Conservation (phyloP, 2,329 filamentous ascomycete genomes). For the Ustilaginoidea virens region DNA sequence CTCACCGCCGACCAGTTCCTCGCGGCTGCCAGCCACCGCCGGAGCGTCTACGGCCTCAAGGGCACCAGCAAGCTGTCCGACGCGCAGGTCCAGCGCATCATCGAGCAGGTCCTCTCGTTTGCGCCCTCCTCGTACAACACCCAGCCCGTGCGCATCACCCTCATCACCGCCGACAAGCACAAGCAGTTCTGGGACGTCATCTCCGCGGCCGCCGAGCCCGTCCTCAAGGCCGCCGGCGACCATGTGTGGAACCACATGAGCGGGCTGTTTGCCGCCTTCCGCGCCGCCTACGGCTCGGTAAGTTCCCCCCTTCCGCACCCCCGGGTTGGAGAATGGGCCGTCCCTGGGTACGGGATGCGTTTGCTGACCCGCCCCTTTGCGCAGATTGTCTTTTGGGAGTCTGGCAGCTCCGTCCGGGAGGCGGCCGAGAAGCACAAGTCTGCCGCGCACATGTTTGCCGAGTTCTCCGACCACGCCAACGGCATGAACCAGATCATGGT, state of each 20-base stretch:
- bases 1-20: slow-evolving; percentile 12
- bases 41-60: slow-evolving; percentile 52
- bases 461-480: slow-evolving; percentile 60
- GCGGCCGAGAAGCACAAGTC: slow-evolving; percentile 49
- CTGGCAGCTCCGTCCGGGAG: slow-evolving; percentile 46
- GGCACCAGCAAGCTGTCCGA: slow-evolving; percentile 39
- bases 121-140: slow-evolving; percentile 78
- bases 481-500: slow-evolving; percentile 66
- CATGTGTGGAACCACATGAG: slow-evolving; percentile 9
- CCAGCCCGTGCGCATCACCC: slow-evolving; percentile 63
- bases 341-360: too few species aligned
- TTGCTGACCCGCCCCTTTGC: too few species aligned
- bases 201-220: slow-evolving; percentile 30
- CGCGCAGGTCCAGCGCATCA: slow-evolving; percentile 47
- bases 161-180: slow-evolving; percentile 71
- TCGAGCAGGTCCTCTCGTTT: slow-evolving; percentile 47
- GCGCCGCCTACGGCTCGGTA: slow-evolving; percentile 12
- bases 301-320: slow-evolving; percentile 48
- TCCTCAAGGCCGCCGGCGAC: slow-evolving; percentile 21
- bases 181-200: slow-evolving; percentile 69
- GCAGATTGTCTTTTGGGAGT: slow-evolving; percentile 59
- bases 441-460: slow-evolving; percentile 67
- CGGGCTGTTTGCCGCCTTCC: slow-evolving; percentile 7
- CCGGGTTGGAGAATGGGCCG: too few species aligned
- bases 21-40: slow-evolving; percentile 45